Conservation (phyloP, 179 eudicot species). For the Spergularia azorica region DNA sequence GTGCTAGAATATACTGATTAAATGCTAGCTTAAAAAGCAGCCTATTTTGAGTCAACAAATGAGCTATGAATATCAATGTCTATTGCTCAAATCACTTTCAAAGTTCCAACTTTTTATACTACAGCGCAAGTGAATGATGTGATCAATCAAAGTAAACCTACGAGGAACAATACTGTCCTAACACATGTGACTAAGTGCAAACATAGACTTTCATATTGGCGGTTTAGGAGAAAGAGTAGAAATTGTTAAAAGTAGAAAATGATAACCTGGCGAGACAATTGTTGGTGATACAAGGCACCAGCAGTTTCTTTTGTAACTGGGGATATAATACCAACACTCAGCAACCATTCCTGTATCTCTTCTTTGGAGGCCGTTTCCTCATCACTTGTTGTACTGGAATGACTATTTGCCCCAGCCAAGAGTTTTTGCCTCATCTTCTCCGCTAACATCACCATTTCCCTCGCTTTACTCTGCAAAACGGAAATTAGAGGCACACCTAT, state of each 20-base stretch:
- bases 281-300: conserved; percentile 97
- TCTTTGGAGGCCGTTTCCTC: conserved; percentile 92
- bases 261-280: conserved; percentile 91
- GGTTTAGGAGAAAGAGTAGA: not conserved
- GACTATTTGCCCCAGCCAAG: conserved; percentile 63
- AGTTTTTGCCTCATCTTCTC: conserved; percentile 93
- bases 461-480: conserved; percentile 74
- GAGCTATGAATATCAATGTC: not conserved
- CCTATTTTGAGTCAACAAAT: too few species aligned
- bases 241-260: conserved; percentile 13
- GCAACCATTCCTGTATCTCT: conserved; percentile 92
- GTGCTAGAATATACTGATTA: too few species aligned
- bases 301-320: conserved; percentile 98
- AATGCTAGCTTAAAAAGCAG: too few species aligned
- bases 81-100: not conserved
- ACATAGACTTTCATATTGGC: not conserved
- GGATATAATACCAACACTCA: conserved; percentile 93
- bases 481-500: conserved; percentile 1
- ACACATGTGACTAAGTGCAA: not conserved
- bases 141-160: not conserved
- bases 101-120: not conserved
- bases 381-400: conserved; percentile 50
- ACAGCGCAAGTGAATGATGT: not conserved
- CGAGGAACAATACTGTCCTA: not conserved
- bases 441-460: conserved; percentile 95